phyloP scores from a whole-genome alignment of 805 yeast genomes.

The Cyberlindnera amylophila region DNA sequence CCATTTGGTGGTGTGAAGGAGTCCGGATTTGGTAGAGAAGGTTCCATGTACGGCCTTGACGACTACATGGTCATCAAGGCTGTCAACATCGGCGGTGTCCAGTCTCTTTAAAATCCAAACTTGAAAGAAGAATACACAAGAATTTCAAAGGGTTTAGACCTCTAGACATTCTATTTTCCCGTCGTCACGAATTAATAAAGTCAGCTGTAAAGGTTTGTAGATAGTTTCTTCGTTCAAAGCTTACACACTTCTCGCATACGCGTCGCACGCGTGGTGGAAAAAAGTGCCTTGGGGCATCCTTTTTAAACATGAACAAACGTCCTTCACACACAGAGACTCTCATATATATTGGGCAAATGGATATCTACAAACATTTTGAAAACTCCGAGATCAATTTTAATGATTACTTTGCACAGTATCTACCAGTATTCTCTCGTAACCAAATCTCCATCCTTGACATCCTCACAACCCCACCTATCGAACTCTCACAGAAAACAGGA shows the following conservation, averaged over 20 bases:
- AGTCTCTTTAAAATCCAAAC: slow-evolving; percentile 1
- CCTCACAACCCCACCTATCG: slow-evolving; percentile 32
- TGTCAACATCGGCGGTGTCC: slow-evolving; percentile 28
- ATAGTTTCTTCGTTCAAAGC: no score
- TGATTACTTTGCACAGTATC: slow-evolving; percentile 29
- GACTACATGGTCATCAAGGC: slow-evolving; percentile 55
- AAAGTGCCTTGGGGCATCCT: not conserved
- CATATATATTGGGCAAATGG: slow-evolving; percentile 31
- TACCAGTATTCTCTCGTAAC: slow-evolving; percentile 27
- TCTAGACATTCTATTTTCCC: no score
- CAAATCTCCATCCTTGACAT: slow-evolving; percentile 40
- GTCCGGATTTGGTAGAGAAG: slow-evolving; percentile 71
- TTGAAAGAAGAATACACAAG: not conserved
- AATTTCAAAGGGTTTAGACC: no score
- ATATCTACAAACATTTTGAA: slow-evolving; percentile 39
- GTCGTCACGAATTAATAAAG: no score
- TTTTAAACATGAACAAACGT: not conserved
- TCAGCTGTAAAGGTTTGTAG: no score
- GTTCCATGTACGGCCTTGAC: slow-evolving; percentile 57
- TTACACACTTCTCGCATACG: no score
- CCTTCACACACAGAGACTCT: not conserved
- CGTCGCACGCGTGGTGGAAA: no score
- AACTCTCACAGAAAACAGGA: slow-evolving; percentile 10
- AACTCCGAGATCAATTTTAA: slow-evolving; percentile 32
- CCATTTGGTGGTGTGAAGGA: slow-evolving; percentile 66